Evolutionary conservation across 1,284 basidiomycete species (phyloP).

Genomic region (Lignosus rhinocerotis): DNA sequence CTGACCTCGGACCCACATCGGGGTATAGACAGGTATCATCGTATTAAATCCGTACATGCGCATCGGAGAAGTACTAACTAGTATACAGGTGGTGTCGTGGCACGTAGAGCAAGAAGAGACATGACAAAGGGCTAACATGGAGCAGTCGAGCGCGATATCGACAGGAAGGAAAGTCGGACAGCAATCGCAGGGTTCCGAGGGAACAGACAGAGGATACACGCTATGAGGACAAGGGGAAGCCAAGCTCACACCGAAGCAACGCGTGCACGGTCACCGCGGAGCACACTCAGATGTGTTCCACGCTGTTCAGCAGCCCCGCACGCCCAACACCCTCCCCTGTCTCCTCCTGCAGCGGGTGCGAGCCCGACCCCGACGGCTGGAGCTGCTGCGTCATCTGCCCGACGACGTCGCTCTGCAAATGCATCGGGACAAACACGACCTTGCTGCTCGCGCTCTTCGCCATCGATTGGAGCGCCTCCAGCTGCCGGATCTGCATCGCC

Average conservation of each 20-base stretch:
- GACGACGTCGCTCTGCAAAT: constrained; percentile 73
- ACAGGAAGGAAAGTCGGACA: no score
- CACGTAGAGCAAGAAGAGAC: not conserved
- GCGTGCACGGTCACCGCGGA: no score
- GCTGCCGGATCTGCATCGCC: constrained; percentile 96
- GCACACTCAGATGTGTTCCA: constrained; percentile 34
- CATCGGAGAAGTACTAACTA: not conserved
- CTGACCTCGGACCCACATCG: not conserved
- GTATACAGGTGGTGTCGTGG: not conserved
- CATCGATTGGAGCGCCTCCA: constrained; percentile 82
- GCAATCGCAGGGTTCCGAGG: not conserved
- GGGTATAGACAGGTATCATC: not conserved
- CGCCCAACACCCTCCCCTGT: constrained; percentile 47
- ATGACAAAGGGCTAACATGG: not conserved
- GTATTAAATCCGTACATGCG: not conserved
- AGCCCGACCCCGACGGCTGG: constrained; percentile 37
- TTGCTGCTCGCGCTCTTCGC: constrained; percentile 80
- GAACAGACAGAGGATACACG: no score
- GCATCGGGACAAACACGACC: constrained; percentile 95
- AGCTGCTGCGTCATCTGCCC: constrained; percentile 43
- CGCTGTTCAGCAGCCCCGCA: constrained; percentile 54
- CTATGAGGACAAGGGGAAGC: no score
- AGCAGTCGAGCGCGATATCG: no score
- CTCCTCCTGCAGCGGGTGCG: constrained; percentile 39
- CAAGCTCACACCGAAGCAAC: no score